Base-by-base conservation (phyloP, 345 rosid genomes). In the Linum lewisii region DNA sequence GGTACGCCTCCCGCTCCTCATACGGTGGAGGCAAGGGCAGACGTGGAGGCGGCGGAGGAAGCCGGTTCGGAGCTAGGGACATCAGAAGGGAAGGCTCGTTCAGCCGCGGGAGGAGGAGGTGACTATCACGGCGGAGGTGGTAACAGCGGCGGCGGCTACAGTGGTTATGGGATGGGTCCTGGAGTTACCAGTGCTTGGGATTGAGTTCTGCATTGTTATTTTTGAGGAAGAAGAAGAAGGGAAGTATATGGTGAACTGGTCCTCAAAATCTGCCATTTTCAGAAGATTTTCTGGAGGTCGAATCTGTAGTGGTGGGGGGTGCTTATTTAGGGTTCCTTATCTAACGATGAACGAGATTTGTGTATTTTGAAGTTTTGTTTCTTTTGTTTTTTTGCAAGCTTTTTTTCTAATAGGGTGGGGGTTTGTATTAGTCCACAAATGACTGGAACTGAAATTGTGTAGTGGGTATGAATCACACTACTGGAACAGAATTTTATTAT, bases 101-200 rank as follows among this genome's bases (percentile, higher is more conserved):
- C 58, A 66, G 23, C 51, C 57, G 53, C 45, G 67, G 24, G 20
- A 2, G 75, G 66, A n/a, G 67, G 60, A 7, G 24, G 20, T 1
- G 75, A 71, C 19, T 71, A 62, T 58, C 62, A 71, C 24, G 53
- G 69, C 11, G 73, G 74, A 42, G 68, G 65, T 2, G 57, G 51
- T 19, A 62, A 14, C 38, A 34, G 67, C 23, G 47, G 59, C 42
- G 67, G 63, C 18, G 56, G 56, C 8, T 20, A 20, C 10, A 61
- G 47, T 16, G 47, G 47, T 16, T 29, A 29, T 29, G 74, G 74
- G 13, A 65, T 65, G 54, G 70, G 63, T 29, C 60, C 70, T 5
- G 67, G 64, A 1, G 75, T 57, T 24, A 57, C 70, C 19, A 71
- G 71, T 34, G 75, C 75, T 38, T 71, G 75, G 75, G 75, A 66